Conservation (phyloP, 495 filamentous ascomycete genomes). For the Aspergillus asperescens region DNA sequence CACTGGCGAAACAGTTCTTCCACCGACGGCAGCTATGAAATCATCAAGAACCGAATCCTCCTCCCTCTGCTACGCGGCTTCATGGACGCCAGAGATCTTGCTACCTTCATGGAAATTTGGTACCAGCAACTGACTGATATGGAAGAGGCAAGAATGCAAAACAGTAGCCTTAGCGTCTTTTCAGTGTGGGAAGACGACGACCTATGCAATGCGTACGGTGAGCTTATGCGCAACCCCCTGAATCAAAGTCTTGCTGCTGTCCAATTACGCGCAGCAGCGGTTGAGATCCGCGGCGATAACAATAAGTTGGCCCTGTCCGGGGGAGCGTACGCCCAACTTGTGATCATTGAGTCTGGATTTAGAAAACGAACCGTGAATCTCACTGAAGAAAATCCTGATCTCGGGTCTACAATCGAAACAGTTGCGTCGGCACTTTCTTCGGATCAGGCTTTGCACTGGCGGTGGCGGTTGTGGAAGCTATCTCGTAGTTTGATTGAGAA, state of each 20-base stretch:
- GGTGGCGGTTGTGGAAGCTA: slow-evolving; percentile 45
- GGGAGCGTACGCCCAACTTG: slow-evolving; percentile 34
- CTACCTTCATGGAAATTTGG: slow-evolving; percentile 65
- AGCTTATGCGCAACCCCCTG: slow-evolving; percentile 35
- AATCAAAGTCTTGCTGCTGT: slow-evolving; percentile 26
- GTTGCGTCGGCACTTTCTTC: slow-evolving; percentile 30
- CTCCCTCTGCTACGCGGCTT: slow-evolving; percentile 59
- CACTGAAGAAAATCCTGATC: slow-evolving; percentile 21
- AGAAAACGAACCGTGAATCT: slow-evolving; percentile 25
- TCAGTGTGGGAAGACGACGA: slow-evolving; percentile 59
- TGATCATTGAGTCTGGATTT: slow-evolving; percentile 37
- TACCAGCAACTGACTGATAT: slow-evolving; percentile 49
- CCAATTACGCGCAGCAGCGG: slow-evolving; percentile 32
- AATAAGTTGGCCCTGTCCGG: slow-evolving; percentile 28
- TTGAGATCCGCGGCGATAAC: slow-evolving; percentile 25
- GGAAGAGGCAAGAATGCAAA: slow-evolving; percentile 35
- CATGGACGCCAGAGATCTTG: slow-evolving; percentile 57
- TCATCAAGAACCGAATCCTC: slow-evolving; percentile 42
- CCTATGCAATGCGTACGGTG: slow-evolving; percentile 42
- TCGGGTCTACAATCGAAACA: slow-evolving; percentile 26
- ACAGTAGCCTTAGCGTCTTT: slow-evolving; percentile 26
- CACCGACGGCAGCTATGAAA: slow-evolving; percentile 19
- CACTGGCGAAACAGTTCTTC: slow-evolving; percentile 29
- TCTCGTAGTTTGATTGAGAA: slow-evolving; percentile 33
- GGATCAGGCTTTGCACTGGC: slow-evolving; percentile 38